A percentile compares a stretch with the other conserved stretches of the same genome.
These are phyloP conservation scores for Alopecurus myosuroides DNA, from an alignment of 176 grass and related monocot species.

Conservation along the genomic window DNA sequence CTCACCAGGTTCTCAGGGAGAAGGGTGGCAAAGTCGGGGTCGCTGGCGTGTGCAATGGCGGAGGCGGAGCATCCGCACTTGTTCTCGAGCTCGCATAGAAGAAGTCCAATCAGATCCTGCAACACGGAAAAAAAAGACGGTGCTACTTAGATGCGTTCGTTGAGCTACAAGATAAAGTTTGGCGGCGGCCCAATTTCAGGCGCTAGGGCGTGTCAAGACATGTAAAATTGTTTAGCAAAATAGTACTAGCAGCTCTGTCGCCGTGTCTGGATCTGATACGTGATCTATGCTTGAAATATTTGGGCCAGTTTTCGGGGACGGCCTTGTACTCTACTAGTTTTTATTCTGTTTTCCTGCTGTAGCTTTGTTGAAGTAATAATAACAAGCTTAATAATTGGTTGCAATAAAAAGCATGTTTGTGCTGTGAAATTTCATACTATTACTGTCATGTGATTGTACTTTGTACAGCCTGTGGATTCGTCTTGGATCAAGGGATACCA, in stretches of 20 bases:
- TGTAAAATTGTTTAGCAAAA: not conserved
- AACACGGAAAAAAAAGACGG: not conserved
- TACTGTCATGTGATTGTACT: not conserved
- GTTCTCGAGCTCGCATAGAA: slow-evolving; percentile 62
- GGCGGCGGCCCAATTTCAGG: not conserved
- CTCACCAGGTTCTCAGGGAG: slow-evolving; percentile 60
- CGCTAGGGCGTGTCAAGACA: not conserved
- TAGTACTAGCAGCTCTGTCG: not conserved
- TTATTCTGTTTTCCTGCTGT: not conserved
- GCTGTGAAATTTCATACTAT: not conserved
- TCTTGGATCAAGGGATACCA: too few relatives aligned
- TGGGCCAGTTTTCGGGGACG: not conserved
- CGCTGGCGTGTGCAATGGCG: slow-evolving; percentile 81
- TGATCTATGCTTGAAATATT: not conserved
- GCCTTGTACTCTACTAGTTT: not conserved
- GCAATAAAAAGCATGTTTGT: not conserved
- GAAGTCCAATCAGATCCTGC: not conserved
- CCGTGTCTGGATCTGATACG: not conserved
- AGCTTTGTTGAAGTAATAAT: not conserved
- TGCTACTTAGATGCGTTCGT: not conserved
- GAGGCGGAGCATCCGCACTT: slow-evolving; percentile 78
- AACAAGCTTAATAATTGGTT: not conserved
- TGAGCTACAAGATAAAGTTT: not conserved
- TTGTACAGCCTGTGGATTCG: not conserved
- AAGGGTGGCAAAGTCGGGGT: slow-evolving; percentile 73